A percentile compares a stretch with the other conserved stretches of the same genome.
phyloP scores from a whole-genome alignment of 495 filamentous ascomycete species.

The Letharia lupina region DNA sequence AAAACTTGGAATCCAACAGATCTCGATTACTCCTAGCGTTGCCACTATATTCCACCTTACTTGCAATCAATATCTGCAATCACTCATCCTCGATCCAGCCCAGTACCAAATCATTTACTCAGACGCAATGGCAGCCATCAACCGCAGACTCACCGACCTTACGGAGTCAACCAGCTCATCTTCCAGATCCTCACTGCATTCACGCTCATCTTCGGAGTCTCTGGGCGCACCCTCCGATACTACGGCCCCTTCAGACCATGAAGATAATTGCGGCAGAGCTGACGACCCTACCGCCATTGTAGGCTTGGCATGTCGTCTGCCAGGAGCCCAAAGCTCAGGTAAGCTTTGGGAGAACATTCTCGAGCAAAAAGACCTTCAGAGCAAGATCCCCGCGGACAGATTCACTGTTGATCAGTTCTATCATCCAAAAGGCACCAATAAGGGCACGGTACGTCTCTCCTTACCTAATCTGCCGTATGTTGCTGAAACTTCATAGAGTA shows the following conservation, averaged over 20 bases:
- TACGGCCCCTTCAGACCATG: slow-evolving; percentile 6
- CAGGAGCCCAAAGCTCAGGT: slow-evolving; percentile 20
- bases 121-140: slow-evolving; percentile 14
- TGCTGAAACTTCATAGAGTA: slow-evolving; percentile 18
- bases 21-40: background rate
- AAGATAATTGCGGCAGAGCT: background rate
- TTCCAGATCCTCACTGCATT: slow-evolving; percentile 13
- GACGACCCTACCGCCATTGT: slow-evolving; percentile 17
- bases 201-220: slow-evolving; percentile 16
- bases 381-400: slow-evolving; percentile 28
- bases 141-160: slow-evolving; percentile 9
- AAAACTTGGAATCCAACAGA: slow-evolving; percentile 1
- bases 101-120: background rate
- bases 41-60: background rate
- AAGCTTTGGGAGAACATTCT: slow-evolving; percentile 23
- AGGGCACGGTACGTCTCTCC: slow-evolving; percentile 20
- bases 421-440: slow-evolving; percentile 29
- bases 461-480: no score
- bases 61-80: background rate
- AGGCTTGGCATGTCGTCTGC: slow-evolving; percentile 23
- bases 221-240: slow-evolving; percentile 12
- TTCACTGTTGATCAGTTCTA: slow-evolving; percentile 37
- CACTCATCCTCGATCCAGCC: background rate
- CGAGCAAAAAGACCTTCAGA: slow-evolving; percentile 22
- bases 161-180: background rate